Conservation (phyloP, 768 basidiomycete species). For the Ephemerocybe angulata region DNA sequence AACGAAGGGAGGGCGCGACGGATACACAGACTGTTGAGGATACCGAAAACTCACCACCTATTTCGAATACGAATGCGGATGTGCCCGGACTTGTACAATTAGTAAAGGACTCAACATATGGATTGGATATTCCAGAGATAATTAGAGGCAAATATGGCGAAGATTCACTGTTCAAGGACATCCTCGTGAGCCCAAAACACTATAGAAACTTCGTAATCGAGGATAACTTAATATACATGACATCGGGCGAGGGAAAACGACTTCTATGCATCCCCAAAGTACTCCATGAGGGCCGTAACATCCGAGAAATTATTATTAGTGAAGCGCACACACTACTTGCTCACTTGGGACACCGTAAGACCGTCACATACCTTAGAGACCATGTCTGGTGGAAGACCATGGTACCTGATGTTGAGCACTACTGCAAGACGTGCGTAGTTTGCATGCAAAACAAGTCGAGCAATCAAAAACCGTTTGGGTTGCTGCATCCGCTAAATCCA, state of each 20-base stretch:
- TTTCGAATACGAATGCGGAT: too few relatives aligned
- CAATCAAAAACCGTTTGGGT: conserved; percentile 17
- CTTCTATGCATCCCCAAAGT: conserved; percentile 22
- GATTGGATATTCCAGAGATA: too few relatives aligned
- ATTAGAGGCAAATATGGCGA: conserved; percentile 6
- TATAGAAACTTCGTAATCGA: conserved; percentile 16
- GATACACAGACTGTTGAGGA: too few relatives aligned
- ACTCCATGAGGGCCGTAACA: conserved; percentile 7
- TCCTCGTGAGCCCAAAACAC: conserved; percentile 9
- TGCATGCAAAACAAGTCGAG: conserved; percentile 13
- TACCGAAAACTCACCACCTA: too few relatives aligned
- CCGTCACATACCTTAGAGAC: conserved; percentile 23
- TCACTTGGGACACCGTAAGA: conserved; percentile 31
- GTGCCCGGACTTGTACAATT: too few relatives aligned
- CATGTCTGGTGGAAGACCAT: conserved; percentile 38
- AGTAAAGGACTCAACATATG: too few relatives aligned
- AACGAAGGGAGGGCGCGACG: conserved; percentile 2
- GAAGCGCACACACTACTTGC: conserved; percentile 35
- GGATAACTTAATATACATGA: conserved; percentile 11
- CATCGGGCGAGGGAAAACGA: conserved; percentile 3
- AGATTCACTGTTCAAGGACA: conserved; percentile 14
- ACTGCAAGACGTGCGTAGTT: conserved; percentile 25
- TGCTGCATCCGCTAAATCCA: conserved; percentile 17
- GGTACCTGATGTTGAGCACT: conserved; percentile 16
- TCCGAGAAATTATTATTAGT: conserved; percentile 27